Conservation (phyloP, 2,329 filamentous ascomycete genomes). For the Sarocladium strictum region DNA sequence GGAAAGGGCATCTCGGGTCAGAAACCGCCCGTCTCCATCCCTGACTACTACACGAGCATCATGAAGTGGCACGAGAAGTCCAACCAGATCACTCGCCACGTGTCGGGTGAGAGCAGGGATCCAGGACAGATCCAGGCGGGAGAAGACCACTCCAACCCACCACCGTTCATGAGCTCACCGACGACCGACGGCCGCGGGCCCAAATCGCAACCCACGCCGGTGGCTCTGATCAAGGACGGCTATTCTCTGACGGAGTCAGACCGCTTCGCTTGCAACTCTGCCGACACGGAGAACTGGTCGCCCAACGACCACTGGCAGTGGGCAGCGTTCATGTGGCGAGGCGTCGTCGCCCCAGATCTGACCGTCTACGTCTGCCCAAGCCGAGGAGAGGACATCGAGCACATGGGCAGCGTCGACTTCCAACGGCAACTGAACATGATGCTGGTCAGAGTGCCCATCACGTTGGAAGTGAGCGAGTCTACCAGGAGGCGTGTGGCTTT, state of each 20-base stretch:
- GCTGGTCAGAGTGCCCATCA: conserved; percentile 42
- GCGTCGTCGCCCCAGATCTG: conserved; percentile 74
- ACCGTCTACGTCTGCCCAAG: conserved; percentile 58
- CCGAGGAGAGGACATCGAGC: conserved; percentile 28
- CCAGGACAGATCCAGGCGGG: not conserved
- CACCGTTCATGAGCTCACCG: not conserved
- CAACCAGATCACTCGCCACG: conserved; percentile 56
- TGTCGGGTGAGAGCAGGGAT: conserved; percentile 19
- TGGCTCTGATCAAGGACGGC: conserved; percentile 69
- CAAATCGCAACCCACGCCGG: conserved; percentile 40
- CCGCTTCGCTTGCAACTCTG: conserved; percentile 61
- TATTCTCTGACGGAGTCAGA: conserved; percentile 79
- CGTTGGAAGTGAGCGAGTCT: conserved; percentile 55
- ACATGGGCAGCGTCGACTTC: conserved; percentile 49
- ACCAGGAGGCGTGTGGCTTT: conserved; percentile 72
- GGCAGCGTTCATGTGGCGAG: conserved; percentile 91
- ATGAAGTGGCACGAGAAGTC: conserved; percentile 71
- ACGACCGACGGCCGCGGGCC: too few species aligned
- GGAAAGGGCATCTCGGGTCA: not conserved
- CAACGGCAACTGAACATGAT: conserved; percentile 44
- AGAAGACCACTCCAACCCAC: not conserved
- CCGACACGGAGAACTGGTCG: conserved; percentile 65
- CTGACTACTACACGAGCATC: conserved; percentile 35
- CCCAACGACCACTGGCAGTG: conserved; percentile 95
- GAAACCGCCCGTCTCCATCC: not conserved